phyloP scores from a whole-genome alignment of 2,329 filamentous ascomycete species.

The Sclerotinia subarctica region DNA sequence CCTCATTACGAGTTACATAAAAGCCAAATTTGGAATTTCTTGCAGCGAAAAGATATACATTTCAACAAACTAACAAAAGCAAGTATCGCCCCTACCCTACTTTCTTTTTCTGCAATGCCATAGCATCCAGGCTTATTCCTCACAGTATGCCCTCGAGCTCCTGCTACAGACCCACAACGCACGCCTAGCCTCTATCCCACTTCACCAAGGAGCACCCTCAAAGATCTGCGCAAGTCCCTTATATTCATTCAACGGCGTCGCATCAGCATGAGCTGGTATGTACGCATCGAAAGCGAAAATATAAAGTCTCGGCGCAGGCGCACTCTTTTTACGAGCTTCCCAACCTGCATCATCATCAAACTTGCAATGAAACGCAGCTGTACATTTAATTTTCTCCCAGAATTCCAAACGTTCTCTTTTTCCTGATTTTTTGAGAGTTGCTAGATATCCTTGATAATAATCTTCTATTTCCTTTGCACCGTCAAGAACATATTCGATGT shows the following conservation, averaged over 20 bases:
- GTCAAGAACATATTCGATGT: not conserved
- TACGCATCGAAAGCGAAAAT: not conserved
- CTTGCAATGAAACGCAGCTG: not conserved
- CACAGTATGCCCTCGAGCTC: too few relatives aligned
- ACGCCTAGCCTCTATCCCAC: too few relatives aligned
- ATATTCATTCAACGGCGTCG: not conserved
- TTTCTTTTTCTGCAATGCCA: too few relatives aligned
- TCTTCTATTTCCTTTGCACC: not conserved
- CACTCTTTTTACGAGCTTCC: not conserved
- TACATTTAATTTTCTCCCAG: not conserved
- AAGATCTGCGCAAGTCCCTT: conserved; percentile 2
- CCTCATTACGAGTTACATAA: too few relatives aligned
- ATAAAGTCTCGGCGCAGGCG: not conserved
- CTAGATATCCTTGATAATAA: not conserved
- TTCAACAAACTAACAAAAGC: too few relatives aligned
- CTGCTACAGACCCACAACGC: too few relatives aligned
- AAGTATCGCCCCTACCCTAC: too few relatives aligned
- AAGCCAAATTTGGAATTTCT: too few relatives aligned
- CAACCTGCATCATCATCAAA: not conserved
- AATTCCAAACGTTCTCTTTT: not conserved
- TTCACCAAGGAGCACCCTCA: not conserved
- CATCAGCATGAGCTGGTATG: not conserved
- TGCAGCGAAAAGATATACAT: too few relatives aligned
- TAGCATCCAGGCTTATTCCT: too few relatives aligned
- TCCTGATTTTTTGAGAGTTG: not conserved